phyloP scores from a whole-genome alignment of 495 filamentous ascomycete species.

The Penicillium riverlandense region DNA sequence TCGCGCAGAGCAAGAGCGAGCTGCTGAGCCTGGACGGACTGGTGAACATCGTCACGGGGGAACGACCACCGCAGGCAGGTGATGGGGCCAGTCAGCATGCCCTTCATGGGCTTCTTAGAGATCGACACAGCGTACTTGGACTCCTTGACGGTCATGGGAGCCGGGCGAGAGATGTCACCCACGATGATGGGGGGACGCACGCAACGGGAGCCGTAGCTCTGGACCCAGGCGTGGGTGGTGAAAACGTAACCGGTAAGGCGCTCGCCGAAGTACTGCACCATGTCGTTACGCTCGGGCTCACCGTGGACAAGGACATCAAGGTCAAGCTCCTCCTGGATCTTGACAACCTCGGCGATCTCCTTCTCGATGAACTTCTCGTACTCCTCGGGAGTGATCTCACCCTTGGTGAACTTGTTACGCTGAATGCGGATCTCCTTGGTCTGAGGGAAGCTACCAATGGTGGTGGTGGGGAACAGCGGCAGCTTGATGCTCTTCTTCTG shows the following conservation, averaged over 20 bases:
- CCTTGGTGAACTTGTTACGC: constrained; percentile 97
- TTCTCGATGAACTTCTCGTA: constrained; percentile 98
- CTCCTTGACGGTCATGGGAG: constrained; percentile 99
- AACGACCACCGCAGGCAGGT: constrained; percentile 99
- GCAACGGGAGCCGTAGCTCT: constrained; percentile 95
- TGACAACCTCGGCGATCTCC: constrained; percentile 88
- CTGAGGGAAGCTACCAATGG: constrained; percentile 98
- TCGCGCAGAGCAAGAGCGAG: constrained; percentile 96
- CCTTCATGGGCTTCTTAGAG: constrained; percentile 99
- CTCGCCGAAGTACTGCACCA: constrained; percentile 99
- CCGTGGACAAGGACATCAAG: constrained; percentile 97
- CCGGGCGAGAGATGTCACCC: constrained; percentile 92
- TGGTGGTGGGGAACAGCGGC: constrained; percentile 96
- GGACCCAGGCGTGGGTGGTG: constrained; percentile 98
- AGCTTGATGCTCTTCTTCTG: constrained; percentile 86
- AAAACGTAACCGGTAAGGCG: constrained; percentile 94
- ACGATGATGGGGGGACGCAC: constrained; percentile 97
- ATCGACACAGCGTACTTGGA: constrained; percentile 95
- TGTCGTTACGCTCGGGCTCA: constrained; percentile 99
- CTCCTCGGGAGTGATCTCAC: constrained; percentile 81
- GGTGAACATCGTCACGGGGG: constrained; percentile 98
- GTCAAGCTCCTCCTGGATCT: constrained; percentile 94
- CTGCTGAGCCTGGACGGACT: constrained; percentile 97
- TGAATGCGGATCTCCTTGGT: constrained; percentile 95
- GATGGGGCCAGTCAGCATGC: constrained; percentile 98